A percentile compares a stretch with the other conserved stretches of the same genome.
These are phyloP conservation scores for Abelmoschus esculentus DNA, from an alignment of 345 rosid species.

Conservation along the genomic window DNA sequence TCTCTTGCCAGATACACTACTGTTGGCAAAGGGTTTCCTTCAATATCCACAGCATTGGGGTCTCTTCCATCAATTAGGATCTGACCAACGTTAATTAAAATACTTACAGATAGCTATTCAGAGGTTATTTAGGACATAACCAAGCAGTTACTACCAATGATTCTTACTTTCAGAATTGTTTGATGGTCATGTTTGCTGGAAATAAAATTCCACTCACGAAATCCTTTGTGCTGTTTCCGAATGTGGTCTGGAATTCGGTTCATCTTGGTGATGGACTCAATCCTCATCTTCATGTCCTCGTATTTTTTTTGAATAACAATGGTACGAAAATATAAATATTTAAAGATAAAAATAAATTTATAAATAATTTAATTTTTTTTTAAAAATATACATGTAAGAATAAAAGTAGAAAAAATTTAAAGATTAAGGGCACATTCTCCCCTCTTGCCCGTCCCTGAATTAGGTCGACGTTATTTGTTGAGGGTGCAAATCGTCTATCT, in stretches of 20 bases:
- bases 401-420: too few relatives aligned
- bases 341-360: too few relatives aligned
- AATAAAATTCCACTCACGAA: constrained; percentile 2
- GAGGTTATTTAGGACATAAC: background rate
- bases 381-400: too few relatives aligned
- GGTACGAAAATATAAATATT: too few relatives aligned
- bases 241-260: background rate
- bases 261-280: background rate
- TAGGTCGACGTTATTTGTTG: too few relatives aligned
- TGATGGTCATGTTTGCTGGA: background rate
- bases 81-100: background rate
- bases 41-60: too few relatives aligned
- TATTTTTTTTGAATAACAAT: background rate
- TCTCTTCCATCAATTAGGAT: constrained; percentile 1
- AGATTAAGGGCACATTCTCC: too few relatives aligned
- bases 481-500: too few relatives aligned
- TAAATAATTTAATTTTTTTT: too few relatives aligned
- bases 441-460: too few relatives aligned
- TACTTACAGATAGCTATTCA: background rate
- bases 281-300: constrained; percentile 5
- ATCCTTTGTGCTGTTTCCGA: constrained; percentile 1
- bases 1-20: constrained; percentile 7
- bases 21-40: background rate
- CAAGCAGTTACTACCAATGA: background rate
- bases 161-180: background rate